Base-by-base conservation (phyloP, 768 basidiomycete species). In the Leucocoprinus birnbaumii region DNA sequence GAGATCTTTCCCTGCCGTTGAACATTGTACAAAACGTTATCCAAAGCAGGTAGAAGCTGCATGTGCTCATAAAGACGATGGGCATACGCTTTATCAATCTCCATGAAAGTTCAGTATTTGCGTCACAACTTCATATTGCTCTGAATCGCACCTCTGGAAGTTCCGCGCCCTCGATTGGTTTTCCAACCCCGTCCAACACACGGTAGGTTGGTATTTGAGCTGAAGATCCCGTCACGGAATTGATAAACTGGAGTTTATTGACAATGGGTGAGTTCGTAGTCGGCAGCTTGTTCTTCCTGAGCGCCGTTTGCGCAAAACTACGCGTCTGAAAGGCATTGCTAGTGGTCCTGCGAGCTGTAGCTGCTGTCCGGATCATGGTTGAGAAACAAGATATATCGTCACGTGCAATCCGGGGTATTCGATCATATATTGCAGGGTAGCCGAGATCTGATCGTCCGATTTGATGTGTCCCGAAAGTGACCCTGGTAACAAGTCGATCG, bases 1-100 rank as follows among this genome's bases (percentile, higher is more conserved):
- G 89, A 89, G 61, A 92, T 92, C 70, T 91, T 92, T 24, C 94
- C 94, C 68, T 98, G 94, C 7, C 94, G 83, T 66, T 98, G 94
- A 8, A 94, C 85, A 62, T 94, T 94, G 70, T 94, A 91, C 14
- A 98, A 77, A 34, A 96, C 75, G 60, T 86, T 94, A 72, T 97
- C 94, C 66, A 95, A 72, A 38, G 85, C 83, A 0, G 94, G 94
- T 52, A 92, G 71, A 26, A 91, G 75, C 53, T 82, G 80, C 88
- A 92, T 93, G 55, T 86, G 73, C 67, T 88, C 85, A 62, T 91
- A 94, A 77, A 94, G 69, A 63, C 72, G 85, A 50, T 76, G 81
- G 9, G 89, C 89, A 59, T 86, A 73, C 13, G 77, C 74, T 65
- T 85, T 74, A 62, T 87, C 85, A 59, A 93, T 80, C 89, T 91